Percentiles rank a stretch among this genome's conserved stretches.
phyloP scores from a whole-genome alignment of 352 stramenopile species.

The Phytophthora sp. region DNA sequence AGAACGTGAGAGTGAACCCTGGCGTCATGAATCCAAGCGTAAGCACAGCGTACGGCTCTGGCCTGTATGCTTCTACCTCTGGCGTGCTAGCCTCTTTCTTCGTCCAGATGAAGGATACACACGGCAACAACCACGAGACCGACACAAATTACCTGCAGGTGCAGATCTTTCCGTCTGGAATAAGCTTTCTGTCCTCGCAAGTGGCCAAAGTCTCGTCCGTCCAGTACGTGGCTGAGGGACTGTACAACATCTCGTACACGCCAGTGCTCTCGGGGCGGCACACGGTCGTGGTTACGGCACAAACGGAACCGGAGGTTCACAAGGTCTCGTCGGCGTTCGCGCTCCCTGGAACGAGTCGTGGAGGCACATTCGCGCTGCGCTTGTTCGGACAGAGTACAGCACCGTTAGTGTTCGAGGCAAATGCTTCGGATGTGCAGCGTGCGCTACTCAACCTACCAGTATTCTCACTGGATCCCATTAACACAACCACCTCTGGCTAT shows the following conservation, averaged over 20 bases:
- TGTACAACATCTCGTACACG: conserved; percentile 88
- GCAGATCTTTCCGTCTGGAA: conserved; percentile 54
- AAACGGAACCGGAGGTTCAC: conserved; percentile 84
- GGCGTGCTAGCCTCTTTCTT: conserved; percentile 64
- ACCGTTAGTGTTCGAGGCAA: conserved; percentile 83
- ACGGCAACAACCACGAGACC: conserved; percentile 76
- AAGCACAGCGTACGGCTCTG: conserved; percentile 68
- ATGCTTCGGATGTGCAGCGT: conserved; percentile 63
- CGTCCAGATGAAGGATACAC: conserved; percentile 85
- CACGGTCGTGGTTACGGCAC: conserved; percentile 85
- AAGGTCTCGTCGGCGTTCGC: conserved; percentile 81
- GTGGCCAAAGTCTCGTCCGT: conserved; percentile 49
- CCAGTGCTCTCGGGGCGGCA: conserved; percentile 85
- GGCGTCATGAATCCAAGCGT: conserved; percentile 73
- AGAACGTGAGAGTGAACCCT: conserved; percentile 58
- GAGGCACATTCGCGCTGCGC: conserved; percentile 84
- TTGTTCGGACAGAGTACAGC: conserved; percentile 68
- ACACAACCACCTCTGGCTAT: conserved; percentile 5
- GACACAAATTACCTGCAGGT: conserved; percentile 44
- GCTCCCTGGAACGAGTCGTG: conserved; percentile 54
- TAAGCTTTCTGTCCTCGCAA: conserved; percentile 31
- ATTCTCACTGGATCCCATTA: conserved; percentile 29
- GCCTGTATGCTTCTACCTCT: conserved; percentile 62
- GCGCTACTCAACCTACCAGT: conserved; percentile 70
- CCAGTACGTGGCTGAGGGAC: conserved; percentile 64